Percentiles rank a stretch among this genome's conserved stretches.
Evolutionary conservation across 495 filamentous ascomycete species (phyloP).

Genomic region (Aspergillus cavernicola): DNA sequence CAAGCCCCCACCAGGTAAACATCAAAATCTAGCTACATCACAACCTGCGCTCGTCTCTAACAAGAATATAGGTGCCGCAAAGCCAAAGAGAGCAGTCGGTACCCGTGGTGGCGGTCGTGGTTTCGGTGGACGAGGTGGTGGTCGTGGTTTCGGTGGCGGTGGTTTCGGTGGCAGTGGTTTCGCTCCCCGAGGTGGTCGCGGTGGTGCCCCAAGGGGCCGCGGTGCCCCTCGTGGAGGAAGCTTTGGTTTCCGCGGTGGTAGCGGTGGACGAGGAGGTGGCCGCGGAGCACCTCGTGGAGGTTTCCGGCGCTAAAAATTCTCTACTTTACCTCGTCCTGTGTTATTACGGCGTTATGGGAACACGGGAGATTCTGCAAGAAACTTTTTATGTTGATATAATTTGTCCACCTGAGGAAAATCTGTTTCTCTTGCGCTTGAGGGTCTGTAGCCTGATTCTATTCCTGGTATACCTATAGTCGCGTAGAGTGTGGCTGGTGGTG

Average conservation of each 20-base stretch:
- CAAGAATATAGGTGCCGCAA: slow-evolving; percentile 42
- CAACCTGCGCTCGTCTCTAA: slow-evolving; percentile 19
- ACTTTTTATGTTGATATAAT: slow-evolving; percentile 33
- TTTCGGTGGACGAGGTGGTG: slow-evolving; percentile 44
- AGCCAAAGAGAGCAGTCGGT: slow-evolving; percentile 55
- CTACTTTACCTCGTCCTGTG: slow-evolving; percentile 35
- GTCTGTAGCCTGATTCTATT: background rate
- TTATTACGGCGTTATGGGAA: slow-evolving; percentile 51
- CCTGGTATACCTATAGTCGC: background rate
- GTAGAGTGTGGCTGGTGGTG: slow-evolving; percentile 21
- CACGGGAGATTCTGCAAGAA: slow-evolving; percentile 46
- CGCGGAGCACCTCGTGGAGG: slow-evolving; percentile 26
- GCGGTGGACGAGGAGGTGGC: background rate
- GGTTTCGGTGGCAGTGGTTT: slow-evolving; percentile 36
- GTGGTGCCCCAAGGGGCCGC: slow-evolving; percentile 34
- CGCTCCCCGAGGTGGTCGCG: slow-evolving; percentile 39
- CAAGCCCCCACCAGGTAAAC: slow-evolving; percentile 73
- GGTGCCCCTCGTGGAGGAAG: slow-evolving; percentile 33
- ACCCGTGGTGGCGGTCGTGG: slow-evolving; percentile 45
- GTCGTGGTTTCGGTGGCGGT: slow-evolving; percentile 43
- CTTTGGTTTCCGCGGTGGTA: slow-evolving; percentile 12
- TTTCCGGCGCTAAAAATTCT: slow-evolving; percentile 31
- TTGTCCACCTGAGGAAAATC: slow-evolving; percentile 36
- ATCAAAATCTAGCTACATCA: slow-evolving; percentile 18
- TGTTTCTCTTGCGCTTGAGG: background rate